These are phyloP conservation scores for Fremontodendron californicum DNA, from an alignment of 345 rosid genomes.

Conservation along the genomic window DNA sequence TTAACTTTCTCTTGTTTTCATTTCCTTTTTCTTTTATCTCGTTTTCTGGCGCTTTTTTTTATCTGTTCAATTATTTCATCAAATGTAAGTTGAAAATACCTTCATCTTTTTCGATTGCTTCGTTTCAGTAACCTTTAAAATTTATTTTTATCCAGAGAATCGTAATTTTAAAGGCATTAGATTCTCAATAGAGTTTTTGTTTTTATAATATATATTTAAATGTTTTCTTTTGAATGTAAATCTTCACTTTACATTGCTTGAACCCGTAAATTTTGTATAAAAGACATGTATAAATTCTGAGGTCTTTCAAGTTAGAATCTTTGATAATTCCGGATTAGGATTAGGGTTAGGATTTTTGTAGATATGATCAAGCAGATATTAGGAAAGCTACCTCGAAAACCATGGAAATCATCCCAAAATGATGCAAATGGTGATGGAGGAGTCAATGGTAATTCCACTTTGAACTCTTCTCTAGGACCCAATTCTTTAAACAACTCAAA, in stretches of 20 bases:
- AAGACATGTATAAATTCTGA: constrained; percentile 17
- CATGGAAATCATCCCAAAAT: constrained; percentile 52
- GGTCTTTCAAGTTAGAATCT: constrained; percentile 15
- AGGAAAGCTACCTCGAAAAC: constrained; percentile 68
- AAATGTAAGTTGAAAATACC: constrained; percentile 27
- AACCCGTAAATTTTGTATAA: constrained; percentile 4
- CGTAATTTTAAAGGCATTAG: neutral
- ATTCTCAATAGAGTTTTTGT: constrained; percentile 1
- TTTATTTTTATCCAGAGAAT: neutral
- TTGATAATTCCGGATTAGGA: constrained; percentile 20
- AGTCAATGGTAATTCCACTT: constrained; percentile 36
- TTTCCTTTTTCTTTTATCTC: constrained; percentile 12
- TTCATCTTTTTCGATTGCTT: neutral
- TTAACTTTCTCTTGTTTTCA: constrained; percentile 9
- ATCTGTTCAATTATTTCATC: constrained; percentile 19
- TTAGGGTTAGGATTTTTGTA: constrained; percentile 20
- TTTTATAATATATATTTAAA: neutral
- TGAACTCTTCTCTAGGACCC: constrained; percentile 36
- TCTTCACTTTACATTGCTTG: constrained; percentile 4
- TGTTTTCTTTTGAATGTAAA: neutral
- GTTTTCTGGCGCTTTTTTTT: constrained; percentile 19
- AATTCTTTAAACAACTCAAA: constrained; percentile 37
- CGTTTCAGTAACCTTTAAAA: neutral
- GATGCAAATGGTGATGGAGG: constrained; percentile 49
- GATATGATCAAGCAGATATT: constrained; percentile 80